Evolutionary conservation across 2,329 filamentous ascomycete genomes (phyloP).

Genomic region (Pseudogymnoascus sp.): DNA sequence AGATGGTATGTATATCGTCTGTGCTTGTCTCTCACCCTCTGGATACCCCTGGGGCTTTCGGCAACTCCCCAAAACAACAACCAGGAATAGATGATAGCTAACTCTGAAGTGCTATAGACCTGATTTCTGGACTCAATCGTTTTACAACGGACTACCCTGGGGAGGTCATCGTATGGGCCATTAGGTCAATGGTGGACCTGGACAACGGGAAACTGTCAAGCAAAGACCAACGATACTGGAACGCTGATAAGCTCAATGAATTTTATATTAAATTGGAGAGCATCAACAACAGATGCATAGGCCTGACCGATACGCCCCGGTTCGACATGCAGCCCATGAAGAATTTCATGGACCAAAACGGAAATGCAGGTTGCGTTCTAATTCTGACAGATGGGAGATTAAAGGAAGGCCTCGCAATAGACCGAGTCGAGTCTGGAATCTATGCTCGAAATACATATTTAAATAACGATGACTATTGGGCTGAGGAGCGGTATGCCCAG

Average conservation of each 20-base stretch:
- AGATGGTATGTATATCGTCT: slow-evolving; percentile 20
- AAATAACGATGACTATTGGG: background rate
- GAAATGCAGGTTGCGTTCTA: background rate
- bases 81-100: background rate
- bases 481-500: background rate
- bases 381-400: background rate
- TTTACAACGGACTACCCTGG: background rate
- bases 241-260: background rate
- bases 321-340: background rate
- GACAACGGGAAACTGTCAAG: background rate
- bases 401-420: background rate
- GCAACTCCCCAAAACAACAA: slow-evolving; percentile 6
- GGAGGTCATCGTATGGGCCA: background rate
- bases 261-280: background rate
- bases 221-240: background rate
- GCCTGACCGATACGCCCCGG: background rate
- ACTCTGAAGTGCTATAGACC: background rate
- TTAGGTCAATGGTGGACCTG: background rate
- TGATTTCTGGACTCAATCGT: background rate
- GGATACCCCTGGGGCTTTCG: slow-evolving; percentile 22
- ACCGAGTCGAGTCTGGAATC: background rate
- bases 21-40: slow-evolving; percentile 19
- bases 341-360: background rate
- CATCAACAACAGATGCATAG: background rate
- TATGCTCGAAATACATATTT: background rate